Conservation (phyloP, 768 basidiomycete species). For the Terana coerulea region DNA sequence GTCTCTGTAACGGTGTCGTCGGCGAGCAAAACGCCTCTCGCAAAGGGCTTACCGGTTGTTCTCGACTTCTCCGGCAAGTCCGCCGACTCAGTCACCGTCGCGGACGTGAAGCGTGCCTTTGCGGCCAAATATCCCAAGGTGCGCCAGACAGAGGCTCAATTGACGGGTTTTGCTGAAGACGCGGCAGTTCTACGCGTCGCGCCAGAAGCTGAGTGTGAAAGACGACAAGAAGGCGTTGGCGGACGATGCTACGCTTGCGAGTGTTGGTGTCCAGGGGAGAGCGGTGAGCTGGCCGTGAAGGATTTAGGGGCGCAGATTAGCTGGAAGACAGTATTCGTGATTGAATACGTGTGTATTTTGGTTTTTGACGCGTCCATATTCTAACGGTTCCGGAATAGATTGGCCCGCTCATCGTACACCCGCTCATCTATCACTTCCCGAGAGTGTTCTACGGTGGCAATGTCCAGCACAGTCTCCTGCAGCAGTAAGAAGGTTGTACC, state of each 20-base stretch:
- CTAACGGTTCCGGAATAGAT: too few relatives aligned
- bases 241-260: slow-evolving; percentile 57
- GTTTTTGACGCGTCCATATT: neutral
- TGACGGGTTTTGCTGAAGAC: neutral
- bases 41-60: slow-evolving; percentile 47
- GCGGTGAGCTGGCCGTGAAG: slow-evolving; percentile 71
- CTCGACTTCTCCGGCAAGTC: slow-evolving; percentile 45
- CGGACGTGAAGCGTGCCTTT: slow-evolving; percentile 66
- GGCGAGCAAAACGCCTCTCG: slow-evolving; percentile 42
- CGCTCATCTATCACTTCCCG: slow-evolving; percentile 73
- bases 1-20: slow-evolving; percentile 52
- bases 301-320: slow-evolving; percentile 89
- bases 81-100: slow-evolving; percentile 49
- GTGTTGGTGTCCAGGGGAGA: slow-evolving; percentile 55
- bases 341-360: slow-evolving; percentile 81
- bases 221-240: slow-evolving; percentile 58
- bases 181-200: slow-evolving; percentile 58
- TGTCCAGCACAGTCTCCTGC: slow-evolving; percentile 72
- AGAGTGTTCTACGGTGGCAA: slow-evolving; percentile 62
- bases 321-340: slow-evolving; percentile 85
- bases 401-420: slow-evolving; percentile 89
- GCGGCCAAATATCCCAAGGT: slow-evolving; percentile 52
- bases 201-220: slow-evolving; percentile 71
- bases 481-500: slow-evolving; percentile 47
- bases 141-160: slow-evolving; percentile 14